These are phyloP conservation scores for Aspergillus caelatus DNA, from an alignment of 2,329 filamentous ascomycete genomes.

Conservation along the genomic window DNA sequence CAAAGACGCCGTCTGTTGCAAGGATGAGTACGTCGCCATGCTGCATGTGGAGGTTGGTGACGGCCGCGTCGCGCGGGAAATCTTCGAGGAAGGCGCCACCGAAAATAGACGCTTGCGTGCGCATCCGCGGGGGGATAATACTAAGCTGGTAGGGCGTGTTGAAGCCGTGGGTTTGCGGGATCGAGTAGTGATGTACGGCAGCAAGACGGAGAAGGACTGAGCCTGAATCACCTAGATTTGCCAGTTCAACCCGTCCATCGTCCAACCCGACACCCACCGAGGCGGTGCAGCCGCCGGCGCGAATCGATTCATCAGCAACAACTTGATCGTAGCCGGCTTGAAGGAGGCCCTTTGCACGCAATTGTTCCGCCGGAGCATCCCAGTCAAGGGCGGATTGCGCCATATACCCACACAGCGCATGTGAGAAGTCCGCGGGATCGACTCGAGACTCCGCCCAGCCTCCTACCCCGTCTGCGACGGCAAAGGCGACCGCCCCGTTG, in stretches of 20 bases:
- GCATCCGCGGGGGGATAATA: slow-evolving; percentile 78
- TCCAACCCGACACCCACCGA: slow-evolving; percentile 77
- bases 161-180: slow-evolving; percentile 92
- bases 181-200: slow-evolving; percentile 79
- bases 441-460: slow-evolving; percentile 93
- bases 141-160: slow-evolving; percentile 97
- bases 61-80: slow-evolving; percentile 78
- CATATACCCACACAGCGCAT: slow-evolving; percentile 93
- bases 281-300: slow-evolving; percentile 87
- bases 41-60: slow-evolving; percentile 73
- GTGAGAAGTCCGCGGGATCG: slow-evolving; percentile 93
- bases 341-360: slow-evolving; percentile 70
- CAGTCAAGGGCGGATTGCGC: slow-evolving; percentile 70
- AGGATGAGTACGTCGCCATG: slow-evolving; percentile 95
- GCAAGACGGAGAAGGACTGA: slow-evolving; percentile 86
- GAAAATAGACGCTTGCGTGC: slow-evolving; percentile 79
- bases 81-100: slow-evolving; percentile 82
- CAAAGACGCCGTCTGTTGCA: slow-evolving; percentile 93
- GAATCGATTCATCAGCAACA: slow-evolving; percentile 70
- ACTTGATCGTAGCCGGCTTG: slow-evolving; percentile 83
- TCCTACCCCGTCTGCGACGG: slow-evolving; percentile 90
- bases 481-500: slow-evolving; percentile 67
- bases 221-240: slow-evolving; percentile 94
- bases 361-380: slow-evolving; percentile 38
- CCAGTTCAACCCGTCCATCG: slow-evolving; percentile 78